phyloP scores from a whole-genome alignment of 2,329 filamentous ascomycete species.

The Pseudogymnoascus sp. region DNA sequence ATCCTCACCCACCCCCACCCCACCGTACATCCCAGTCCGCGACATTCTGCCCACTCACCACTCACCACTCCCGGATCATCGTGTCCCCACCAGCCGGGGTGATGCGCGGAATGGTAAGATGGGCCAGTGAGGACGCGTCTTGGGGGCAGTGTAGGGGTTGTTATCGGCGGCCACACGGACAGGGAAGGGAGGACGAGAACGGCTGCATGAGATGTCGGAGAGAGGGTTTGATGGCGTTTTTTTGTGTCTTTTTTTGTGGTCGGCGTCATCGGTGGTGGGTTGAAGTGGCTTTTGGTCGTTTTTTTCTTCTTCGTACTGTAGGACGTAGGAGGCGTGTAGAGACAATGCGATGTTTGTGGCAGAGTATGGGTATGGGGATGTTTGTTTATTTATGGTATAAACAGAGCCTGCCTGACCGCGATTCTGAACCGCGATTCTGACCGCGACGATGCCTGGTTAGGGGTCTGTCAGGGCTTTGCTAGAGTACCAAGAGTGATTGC shows the following conservation, averaged over 20 bases:
- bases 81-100: not conserved
- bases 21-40: conserved; percentile 1
- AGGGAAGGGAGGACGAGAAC: not conserved
- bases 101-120: too few species aligned
- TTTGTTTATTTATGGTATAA: not conserved
- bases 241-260: not conserved
- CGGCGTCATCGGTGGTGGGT: not conserved
- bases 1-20: not conserved
- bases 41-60: not conserved
- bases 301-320: not conserved
- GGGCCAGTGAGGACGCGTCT: not conserved
- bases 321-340: not conserved
- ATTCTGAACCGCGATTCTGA: not conserved
- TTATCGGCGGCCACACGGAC: not conserved
- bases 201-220: not conserved
- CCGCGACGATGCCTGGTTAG: not conserved
- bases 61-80: not conserved
- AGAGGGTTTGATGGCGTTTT: not conserved
- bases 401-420: not conserved
- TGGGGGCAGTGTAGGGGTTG: not conserved
- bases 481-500: not conserved
- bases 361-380: not conserved
- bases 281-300: too few species aligned
- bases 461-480: not conserved
- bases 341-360: too few species aligned